Conservation (phyloP, 2,329 filamentous ascomycete species). For the Sclerotinia borealis region DNA sequence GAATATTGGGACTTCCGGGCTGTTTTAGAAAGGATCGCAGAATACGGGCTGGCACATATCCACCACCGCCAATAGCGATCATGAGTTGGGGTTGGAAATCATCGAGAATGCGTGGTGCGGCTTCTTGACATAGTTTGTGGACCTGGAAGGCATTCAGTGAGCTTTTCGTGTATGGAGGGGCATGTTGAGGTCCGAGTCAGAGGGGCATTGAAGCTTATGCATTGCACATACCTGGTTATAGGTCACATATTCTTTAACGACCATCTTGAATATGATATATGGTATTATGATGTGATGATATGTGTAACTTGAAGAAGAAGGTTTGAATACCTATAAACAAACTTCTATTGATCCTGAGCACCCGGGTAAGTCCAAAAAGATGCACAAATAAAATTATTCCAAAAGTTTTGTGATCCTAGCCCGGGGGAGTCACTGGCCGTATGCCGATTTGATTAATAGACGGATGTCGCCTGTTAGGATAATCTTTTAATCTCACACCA, state of each 20-base stretch:
- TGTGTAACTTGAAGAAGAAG: background rate
- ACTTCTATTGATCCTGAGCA: background rate
- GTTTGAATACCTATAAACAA: background rate
- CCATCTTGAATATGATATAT: slow-evolving; percentile 45
- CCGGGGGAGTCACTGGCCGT: background rate
- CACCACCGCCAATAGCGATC: slow-evolving; percentile 96
- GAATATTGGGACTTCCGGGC: slow-evolving; percentile 83
- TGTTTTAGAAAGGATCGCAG: slow-evolving; percentile 95
- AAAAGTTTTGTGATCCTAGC: background rate
- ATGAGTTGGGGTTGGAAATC: slow-evolving; percentile 91
- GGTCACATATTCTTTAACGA: slow-evolving; percentile 81
- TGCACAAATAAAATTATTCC: background rate
- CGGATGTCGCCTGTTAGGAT: background rate
- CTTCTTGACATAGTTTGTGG: slow-evolving; percentile 91
- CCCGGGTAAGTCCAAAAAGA: background rate
- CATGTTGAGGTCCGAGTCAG: background rate
- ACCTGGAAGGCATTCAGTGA: slow-evolving; percentile 51
- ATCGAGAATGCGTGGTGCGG: slow-evolving; percentile 73
- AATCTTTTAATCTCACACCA: background rate
- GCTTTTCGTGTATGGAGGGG: slow-evolving; percentile 15
- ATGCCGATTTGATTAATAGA: background rate
- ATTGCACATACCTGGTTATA: slow-evolving; percentile 72
- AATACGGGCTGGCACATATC: slow-evolving; percentile 95
- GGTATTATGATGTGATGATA: background rate
- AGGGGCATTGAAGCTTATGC: background rate